Base-by-base conservation (phyloP, 208 protist genomes). In the Leishmania lainsoni region DNA sequence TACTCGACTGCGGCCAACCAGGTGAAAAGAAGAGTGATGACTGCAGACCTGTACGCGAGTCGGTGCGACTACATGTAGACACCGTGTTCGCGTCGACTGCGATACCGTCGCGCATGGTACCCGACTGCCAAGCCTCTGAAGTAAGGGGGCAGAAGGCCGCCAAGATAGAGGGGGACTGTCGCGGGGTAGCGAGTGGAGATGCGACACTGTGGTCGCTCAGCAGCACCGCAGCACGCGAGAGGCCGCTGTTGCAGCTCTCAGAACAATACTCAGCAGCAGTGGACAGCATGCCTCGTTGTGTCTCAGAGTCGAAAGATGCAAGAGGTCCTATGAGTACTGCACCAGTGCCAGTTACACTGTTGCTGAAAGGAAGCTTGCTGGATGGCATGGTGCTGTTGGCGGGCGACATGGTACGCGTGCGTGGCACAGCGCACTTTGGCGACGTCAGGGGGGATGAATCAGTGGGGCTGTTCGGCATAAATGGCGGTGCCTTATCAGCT, bases 71-170 rank as follows among this genome's bases (percentile, higher is more conserved):
- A 1, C 10, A 32, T 22, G 16, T 35, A 39, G 75, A 70, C n/a
- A 35, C 17, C 3, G 20, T 48, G 39, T 65, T 58, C 20, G 42
- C 59, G 35, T 65, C 59, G 42, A 22, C 45, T 12, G 20, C 56
- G 2, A 29, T 12, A 22, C 75, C 52, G 35, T 66, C 54, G 42
- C 75, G 75, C 29, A 65, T 22, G 20, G 75, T 78, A 35, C 52
- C 58, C 5, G 75, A 78, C 75, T 66, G 75, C 75, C 75, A 78
- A 20, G 75, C 75, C 58, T 78, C 59, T 32, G 58, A 66, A 63
- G 75, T 78, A 22, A 78, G 75, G 45, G 75, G 75, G 58, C 48
- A 78, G 75, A 78, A 78, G 1, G 35, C 75, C 32, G 75, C 75
- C 12, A 63, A 39, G 29, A 70, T 35, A 22, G 75, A 69, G 5